A percentile compares a stretch with the other conserved stretches of the same genome.
These are phyloP conservation scores for Pseudozyma tsukubaensis DNA, from an alignment of 1,284 basidiomycete species.

Conservation along the genomic window DNA sequence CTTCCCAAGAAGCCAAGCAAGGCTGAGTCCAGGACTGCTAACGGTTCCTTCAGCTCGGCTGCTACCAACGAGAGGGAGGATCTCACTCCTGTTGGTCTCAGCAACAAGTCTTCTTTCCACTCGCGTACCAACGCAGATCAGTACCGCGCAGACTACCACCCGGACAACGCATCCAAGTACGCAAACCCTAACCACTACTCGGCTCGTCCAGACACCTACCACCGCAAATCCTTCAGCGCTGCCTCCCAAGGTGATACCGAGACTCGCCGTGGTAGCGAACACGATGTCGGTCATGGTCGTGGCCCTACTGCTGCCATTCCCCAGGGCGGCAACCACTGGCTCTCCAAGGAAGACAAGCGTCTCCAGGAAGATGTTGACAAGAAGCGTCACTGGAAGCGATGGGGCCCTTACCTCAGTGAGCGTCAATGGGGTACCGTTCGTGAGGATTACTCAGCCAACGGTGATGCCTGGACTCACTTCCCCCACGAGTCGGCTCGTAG, in stretches of 20 bases:
- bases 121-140: constrained; percentile 48
- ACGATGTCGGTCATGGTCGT: constrained; percentile 48
- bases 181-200: constrained; percentile 62
- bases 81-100: constrained; percentile 35
- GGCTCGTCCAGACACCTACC: constrained; percentile 58
- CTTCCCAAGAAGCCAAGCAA: constrained; percentile 52
- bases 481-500: constrained; percentile 94
- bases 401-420: constrained; percentile 97
- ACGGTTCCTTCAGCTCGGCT: constrained; percentile 7
- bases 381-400: constrained; percentile 91
- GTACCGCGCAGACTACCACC: constrained; percentile 52
- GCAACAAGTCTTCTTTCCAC: constrained; percentile 53
- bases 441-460: constrained; percentile 95
- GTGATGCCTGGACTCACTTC: constrained; percentile 97
- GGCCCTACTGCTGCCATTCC: constrained; percentile 49
- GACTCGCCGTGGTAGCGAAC: constrained; percentile 36
- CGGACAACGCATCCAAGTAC: constrained; percentile 52
- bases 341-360: constrained; percentile 68
- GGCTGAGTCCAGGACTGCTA: constrained; percentile 17
- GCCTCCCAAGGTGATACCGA: neutral
- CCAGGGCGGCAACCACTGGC: constrained; percentile 42
- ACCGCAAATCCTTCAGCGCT: constrained; percentile 52
- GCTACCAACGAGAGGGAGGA: constrained; percentile 16
- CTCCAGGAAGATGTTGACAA: constrained; percentile 76
- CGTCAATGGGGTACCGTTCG: constrained; percentile 98